Evolutionary conservation across 345 rosid genomes (phyloP).

Genomic region (Gossypium stocksii): DNA sequence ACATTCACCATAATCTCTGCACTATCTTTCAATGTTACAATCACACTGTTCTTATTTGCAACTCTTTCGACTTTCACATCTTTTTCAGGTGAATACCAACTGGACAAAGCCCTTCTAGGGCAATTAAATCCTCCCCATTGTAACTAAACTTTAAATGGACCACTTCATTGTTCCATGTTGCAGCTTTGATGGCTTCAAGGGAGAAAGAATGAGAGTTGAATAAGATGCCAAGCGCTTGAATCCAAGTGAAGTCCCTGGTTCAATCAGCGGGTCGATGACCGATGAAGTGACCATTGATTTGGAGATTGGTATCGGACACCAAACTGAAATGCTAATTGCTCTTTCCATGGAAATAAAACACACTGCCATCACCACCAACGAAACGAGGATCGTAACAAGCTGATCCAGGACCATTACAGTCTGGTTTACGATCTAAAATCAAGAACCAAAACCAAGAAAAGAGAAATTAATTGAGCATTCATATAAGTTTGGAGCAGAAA

Average conservation of each 20-base stretch:
- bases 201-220: background rate
- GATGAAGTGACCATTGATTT: conserved; percentile 47
- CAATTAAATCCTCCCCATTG: conserved; percentile 36
- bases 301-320: conserved; percentile 45
- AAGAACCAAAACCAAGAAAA: background rate
- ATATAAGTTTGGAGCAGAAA: background rate
- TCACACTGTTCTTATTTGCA: conserved; percentile 43
- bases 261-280: conserved; percentile 48
- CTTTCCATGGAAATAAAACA: conserved; percentile 59
- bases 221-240: conserved; percentile 20
- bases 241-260: conserved; percentile 52
- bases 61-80: conserved; percentile 51
- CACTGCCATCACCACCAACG: conserved; percentile 49
- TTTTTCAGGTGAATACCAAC: conserved; percentile 43
- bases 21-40: conserved; percentile 33
- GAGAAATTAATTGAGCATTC: background rate
- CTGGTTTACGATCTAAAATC: conserved; percentile 30
- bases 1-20: conserved; percentile 52
- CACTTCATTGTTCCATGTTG: conserved; percentile 43
- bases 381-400: conserved; percentile 56
- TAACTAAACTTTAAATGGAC: conserved; percentile 54
- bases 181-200: background rate
- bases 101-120: conserved; percentile 45
- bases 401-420: conserved; percentile 48
- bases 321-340: conserved; percentile 44